Evolutionary conservation across 176 grass and related monocot genomes (phyloP).

Genomic region (Avena insularis): DNA sequence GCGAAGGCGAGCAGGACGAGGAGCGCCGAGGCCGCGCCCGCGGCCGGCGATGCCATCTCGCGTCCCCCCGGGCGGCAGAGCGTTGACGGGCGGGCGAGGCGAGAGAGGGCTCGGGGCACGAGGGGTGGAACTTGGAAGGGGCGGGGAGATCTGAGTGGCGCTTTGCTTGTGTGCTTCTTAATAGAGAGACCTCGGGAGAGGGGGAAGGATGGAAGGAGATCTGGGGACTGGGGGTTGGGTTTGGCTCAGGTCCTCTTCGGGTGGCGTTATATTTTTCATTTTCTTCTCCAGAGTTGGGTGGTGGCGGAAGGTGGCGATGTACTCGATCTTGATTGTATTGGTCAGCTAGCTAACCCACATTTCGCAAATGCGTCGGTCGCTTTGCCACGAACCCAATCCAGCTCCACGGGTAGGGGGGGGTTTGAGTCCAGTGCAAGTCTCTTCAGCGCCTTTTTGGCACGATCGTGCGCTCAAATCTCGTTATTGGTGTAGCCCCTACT

Average conservation of each 20-base stretch:
- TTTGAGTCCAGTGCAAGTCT: slow-evolving; percentile 57
- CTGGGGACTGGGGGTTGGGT: not conserved
- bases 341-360: slow-evolving; percentile 45
- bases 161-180: slow-evolving; percentile 53
- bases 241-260: slow-evolving; percentile 13
- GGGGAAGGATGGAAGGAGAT: slow-evolving; percentile 27
- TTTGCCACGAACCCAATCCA: slow-evolving; percentile 38
- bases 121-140: not conserved
- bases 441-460: slow-evolving; percentile 18
- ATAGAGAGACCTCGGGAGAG: slow-evolving; percentile 14
- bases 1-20: slow-evolving; percentile 58
- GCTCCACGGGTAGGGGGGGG: not conserved
- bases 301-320: slow-evolving; percentile 37
- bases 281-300: slow-evolving; percentile 26
- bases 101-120: not conserved
- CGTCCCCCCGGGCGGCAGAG: not conserved
- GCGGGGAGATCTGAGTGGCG: slow-evolving; percentile 55
- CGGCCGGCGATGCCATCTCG: slow-evolving; percentile 58
- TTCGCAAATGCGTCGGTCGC: slow-evolving; percentile 52
- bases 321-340: slow-evolving; percentile 5
- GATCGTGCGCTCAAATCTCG: not conserved
- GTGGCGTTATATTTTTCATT: slow-evolving; percentile 26
- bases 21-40: slow-evolving; percentile 50
- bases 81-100: slow-evolving; percentile 53
- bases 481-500: not conserved